Percentiles rank a stretch among this genome's conserved stretches.
Evolutionary conservation across 2,329 filamentous ascomycete genomes (phyloP).

Genomic region (Pleurostoma richardsiae): DNA sequence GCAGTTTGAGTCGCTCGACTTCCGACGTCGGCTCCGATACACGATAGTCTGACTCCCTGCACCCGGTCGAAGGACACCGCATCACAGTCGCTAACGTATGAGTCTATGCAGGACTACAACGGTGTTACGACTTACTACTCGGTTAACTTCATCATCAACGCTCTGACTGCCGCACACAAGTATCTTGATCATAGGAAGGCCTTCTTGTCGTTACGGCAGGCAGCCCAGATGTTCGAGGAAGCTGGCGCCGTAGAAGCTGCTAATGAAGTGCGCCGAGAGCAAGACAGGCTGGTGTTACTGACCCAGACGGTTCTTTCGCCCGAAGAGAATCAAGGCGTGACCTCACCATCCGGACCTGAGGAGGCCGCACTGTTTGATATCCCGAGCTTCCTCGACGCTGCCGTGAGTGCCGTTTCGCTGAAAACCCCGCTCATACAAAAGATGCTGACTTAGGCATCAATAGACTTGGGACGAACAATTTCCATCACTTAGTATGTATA

Average conservation of each 20-base stretch:
- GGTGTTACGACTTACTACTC: not conserved
- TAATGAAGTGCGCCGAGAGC: not conserved
- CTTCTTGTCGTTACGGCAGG: not conserved
- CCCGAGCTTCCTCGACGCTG: constrained; percentile 1
- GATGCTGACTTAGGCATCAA: too few relatives aligned
- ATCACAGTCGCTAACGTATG: not conserved
- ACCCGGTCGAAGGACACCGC: not conserved
- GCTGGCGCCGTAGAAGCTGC: not conserved
- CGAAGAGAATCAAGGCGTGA: not conserved
- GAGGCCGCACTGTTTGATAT: not conserved
- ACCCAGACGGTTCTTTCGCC: not conserved
- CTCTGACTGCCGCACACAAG: not conserved
- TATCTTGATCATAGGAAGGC: not conserved
- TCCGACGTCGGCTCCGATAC: not conserved
- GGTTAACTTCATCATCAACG: not conserved
- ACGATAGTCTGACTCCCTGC: not conserved
- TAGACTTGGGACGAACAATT: not conserved
- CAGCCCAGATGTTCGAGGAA: not conserved
- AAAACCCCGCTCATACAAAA: too few relatives aligned
- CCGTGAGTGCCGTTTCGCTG: not conserved
- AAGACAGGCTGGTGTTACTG: not conserved
- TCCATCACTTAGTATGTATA: not conserved
- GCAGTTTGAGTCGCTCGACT: not conserved
- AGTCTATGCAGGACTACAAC: not conserved
- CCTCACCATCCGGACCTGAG: not conserved